These are phyloP conservation scores for Saraca asoca DNA, from an alignment of 331 rosid species.

Conservation along the genomic window DNA sequence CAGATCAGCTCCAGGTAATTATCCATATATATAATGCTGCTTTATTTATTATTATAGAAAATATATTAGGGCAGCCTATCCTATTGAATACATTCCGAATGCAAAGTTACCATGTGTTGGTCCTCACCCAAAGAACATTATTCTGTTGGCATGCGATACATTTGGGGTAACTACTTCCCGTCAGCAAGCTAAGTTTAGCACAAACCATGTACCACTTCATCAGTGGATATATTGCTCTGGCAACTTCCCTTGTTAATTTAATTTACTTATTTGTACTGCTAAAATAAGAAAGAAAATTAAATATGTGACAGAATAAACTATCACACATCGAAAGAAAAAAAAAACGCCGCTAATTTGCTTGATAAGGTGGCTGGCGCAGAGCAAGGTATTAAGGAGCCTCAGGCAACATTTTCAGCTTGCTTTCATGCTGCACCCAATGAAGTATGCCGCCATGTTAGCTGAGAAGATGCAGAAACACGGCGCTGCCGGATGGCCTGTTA, in stretches of 20 bases:
- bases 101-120: constrained; percentile 92
- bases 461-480: constrained; percentile 89
- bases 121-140: constrained; percentile 92
- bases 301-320: too few relatives aligned
- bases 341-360: too few relatives aligned
- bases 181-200: constrained; percentile 85
- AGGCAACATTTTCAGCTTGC: constrained; percentile 94
- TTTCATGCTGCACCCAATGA: constrained; percentile 91
- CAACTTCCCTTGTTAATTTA: constrained; percentile 21
- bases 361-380: constrained; percentile 98
- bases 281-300: too few relatives aligned
- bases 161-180: constrained; percentile 97
- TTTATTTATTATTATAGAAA: too few relatives aligned
- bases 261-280: too few relatives aligned
- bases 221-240: constrained; percentile 99
- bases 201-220: constrained; percentile 99
- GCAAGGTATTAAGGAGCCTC: constrained; percentile 90
- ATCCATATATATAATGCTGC: background rate
- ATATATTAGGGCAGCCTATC: constrained; percentile 92
- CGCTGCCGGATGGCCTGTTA: constrained; percentile 88
- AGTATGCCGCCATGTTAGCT: constrained; percentile 92
- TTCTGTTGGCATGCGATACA: constrained; percentile 93
- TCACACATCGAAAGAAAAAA: too few relatives aligned
- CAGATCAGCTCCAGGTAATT: constrained; percentile 90
- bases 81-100: constrained; percentile 89